phyloP scores from a whole-genome alignment of 2,329 filamentous ascomycete genomes.

The Ambrosiella xylebori region DNA sequence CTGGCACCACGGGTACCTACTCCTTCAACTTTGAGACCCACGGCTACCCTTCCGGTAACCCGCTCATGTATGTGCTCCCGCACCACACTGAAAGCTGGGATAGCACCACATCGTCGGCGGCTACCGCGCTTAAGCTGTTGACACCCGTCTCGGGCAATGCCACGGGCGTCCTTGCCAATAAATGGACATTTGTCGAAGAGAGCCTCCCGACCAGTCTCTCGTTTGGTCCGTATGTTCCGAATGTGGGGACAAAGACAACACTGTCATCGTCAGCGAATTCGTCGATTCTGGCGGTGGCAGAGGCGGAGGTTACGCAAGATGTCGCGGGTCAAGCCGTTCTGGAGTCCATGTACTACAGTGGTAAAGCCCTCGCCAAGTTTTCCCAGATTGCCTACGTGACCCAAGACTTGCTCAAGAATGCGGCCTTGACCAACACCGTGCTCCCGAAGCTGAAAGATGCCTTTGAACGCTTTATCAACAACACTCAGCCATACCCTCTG shows the following conservation, averaged over 20 bases:
- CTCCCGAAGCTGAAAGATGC: slow-evolving; percentile 45
- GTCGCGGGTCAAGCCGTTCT: slow-evolving; percentile 56
- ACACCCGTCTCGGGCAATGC: slow-evolving; percentile 76
- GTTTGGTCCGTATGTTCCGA: slow-evolving; percentile 61
- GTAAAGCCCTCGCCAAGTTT: slow-evolving; percentile 70
- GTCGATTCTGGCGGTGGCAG: slow-evolving; percentile 43
- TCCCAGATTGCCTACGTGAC: slow-evolving; percentile 49
- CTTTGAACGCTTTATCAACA: slow-evolving; percentile 48
- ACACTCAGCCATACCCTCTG: slow-evolving; percentile 50
- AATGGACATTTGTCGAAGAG: slow-evolving; percentile 62
- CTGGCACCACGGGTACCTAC: slow-evolving; percentile 49
- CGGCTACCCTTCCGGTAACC: slow-evolving; percentile 39
- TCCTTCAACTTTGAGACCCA: slow-evolving; percentile 54
- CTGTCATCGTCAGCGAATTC: slow-evolving; percentile 38
- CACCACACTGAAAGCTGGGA: slow-evolving; percentile 72
- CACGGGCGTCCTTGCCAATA: slow-evolving; percentile 51
- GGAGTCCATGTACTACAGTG: slow-evolving; percentile 84
- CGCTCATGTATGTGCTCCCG: slow-evolving; percentile 77
- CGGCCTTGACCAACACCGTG: slow-evolving; percentile 36
- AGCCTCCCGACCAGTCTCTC: slow-evolving; percentile 56
- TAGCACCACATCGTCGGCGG: slow-evolving; percentile 29
- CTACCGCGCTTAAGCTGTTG: slow-evolving; percentile 43
- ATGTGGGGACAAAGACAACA: slow-evolving; percentile 26
- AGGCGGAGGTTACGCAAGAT: slow-evolving; percentile 59
- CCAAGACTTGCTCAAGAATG: slow-evolving; percentile 44